Percentiles rank a stretch among this genome's conserved stretches.
These are phyloP conservation scores for Pleurotus pulmonarius DNA, from an alignment of 768 basidiomycete genomes.

Conservation along the genomic window DNA sequence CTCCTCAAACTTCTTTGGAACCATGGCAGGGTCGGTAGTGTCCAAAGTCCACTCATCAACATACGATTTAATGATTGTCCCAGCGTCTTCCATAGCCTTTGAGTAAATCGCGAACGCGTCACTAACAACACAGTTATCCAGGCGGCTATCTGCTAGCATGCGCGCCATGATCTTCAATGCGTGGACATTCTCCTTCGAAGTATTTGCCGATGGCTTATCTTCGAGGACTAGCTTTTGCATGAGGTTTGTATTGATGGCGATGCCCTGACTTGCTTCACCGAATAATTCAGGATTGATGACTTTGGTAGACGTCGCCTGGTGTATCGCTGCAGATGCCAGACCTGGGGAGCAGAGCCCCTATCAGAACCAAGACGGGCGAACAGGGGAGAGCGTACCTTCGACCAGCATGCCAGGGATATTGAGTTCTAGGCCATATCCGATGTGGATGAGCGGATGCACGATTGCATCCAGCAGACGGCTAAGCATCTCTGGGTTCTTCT, in stretches of 20 bases:
- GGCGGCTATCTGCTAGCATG: conserved; percentile 47
- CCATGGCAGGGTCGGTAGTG: conserved; percentile 25
- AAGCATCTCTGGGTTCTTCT: conserved; percentile 37
- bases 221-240: conserved; percentile 2
- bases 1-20: conserved; percentile 61
- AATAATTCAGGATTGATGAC: not conserved
- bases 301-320: not conserved
- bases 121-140: conserved; percentile 18
- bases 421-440: conserved; percentile 59
- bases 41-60: conserved; percentile 42
- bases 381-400: conserved; percentile 39
- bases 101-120: conserved; percentile 23
- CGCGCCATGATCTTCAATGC: conserved; percentile 52
- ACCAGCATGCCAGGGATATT: conserved; percentile 45
- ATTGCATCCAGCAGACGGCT: conserved; percentile 45
- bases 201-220: not conserved
- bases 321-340: not conserved
- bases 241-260: not conserved
- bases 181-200: conserved; percentile 24
- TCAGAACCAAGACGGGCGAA: not conserved
- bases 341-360: not conserved
- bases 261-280: not conserved
- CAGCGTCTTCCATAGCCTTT: conserved; percentile 30
- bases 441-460: conserved; percentile 59
- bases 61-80: conserved; percentile 36